Evolutionary conservation across 2,329 filamentous ascomycete genomes (phyloP), one percentile per base, ranked within the genome.

Genomic region (Paramyrothecium roridum): DNA sequence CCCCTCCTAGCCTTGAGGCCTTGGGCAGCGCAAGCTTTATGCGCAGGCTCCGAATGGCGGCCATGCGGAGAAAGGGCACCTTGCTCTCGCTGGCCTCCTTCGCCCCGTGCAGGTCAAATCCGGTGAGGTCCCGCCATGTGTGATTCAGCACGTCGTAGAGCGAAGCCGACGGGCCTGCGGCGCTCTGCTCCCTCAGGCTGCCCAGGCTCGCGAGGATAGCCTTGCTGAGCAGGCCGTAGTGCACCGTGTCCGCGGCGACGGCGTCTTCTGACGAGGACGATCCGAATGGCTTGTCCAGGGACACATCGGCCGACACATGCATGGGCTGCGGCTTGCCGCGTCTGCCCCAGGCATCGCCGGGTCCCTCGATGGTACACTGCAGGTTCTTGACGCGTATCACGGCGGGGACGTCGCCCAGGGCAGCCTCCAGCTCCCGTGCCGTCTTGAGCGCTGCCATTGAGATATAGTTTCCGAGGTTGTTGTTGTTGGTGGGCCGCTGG

Each of bases 221-320:
- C 72, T 91, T 91, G 73, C 84, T 86, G 16, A 92, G 76, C 11
- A 75, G 78, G 2, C 89, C 89, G 65, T 93, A 93, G 73, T 93
- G 87, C 22, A 91, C 83, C 2, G 89, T 92, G 66, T 88, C 88
- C n/a, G 72, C 70, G 48, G 84, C 80, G 34, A 93, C 80, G 10
- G 73, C 73, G 71, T 93, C 89, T 4, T 70, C 70, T 1, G 76
- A 64, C 0, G 85, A 84, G 1, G 87, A 83, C 0, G 79, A 76
- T 50, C 73, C 74, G 65, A 91, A 91, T 0, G 79, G 69, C 8
- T 73, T 65, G 16, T 71, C 68, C 57, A 91, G 78, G 3, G 76
- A 79, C 3, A 91, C 76, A 20, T 80, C 77, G 34, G 84, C 80
- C 4, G 85, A 86, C 10, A 91, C 63, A 8, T 82, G 65, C 11